Percentiles rank a stretch among this genome's conserved stretches.
Evolutionary conservation across 306 rosid species (phyloP).

Genomic region (Vigna angularis): DNA sequence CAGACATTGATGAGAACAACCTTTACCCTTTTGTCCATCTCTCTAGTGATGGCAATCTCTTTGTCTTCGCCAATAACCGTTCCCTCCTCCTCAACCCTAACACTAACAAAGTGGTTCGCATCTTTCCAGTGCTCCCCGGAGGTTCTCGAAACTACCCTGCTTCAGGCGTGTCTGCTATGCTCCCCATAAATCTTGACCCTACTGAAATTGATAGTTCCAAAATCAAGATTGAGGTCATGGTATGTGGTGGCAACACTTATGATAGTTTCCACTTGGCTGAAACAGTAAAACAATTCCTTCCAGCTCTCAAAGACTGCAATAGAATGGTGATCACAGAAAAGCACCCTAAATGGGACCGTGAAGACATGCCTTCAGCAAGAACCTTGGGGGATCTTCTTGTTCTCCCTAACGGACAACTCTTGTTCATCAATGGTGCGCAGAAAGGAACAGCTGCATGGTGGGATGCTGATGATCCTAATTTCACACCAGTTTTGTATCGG

Average conservation of each 20-base stretch:
- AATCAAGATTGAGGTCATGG: conserved; percentile 61
- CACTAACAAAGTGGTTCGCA: conserved; percentile 52
- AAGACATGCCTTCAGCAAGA: conserved; percentile 75
- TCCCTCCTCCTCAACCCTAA: conserved; percentile 66
- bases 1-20: conserved; percentile 87
- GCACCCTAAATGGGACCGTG: conserved; percentile 56
- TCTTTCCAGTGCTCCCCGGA: conserved; percentile 59
- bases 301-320: conserved; percentile 66
- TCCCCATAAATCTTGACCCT: conserved; percentile 61
- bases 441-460: conserved; percentile 81
- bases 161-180: conserved; percentile 76
- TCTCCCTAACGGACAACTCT: conserved; percentile 76
- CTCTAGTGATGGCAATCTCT: conserved; percentile 73
- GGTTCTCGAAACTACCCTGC: conserved; percentile 93
- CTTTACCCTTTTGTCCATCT: conserved; percentile 85
- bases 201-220: fast-evolving
- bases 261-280: conserved; percentile 60
- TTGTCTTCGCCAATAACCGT: conserved; percentile 80
- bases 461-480: conserved; percentile 75
- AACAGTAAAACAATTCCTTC: conserved; percentile 32
- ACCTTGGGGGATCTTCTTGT: conserved; percentile 75
- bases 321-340: conserved; percentile 62
- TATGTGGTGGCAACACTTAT: conserved; percentile 77
- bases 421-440: conserved; percentile 78
- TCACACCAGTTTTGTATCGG: conserved; percentile 56